Evolutionary conservation across 768 basidiomycete genomes (phyloP).

Genomic region (Melanogaster broomeanus): DNA sequence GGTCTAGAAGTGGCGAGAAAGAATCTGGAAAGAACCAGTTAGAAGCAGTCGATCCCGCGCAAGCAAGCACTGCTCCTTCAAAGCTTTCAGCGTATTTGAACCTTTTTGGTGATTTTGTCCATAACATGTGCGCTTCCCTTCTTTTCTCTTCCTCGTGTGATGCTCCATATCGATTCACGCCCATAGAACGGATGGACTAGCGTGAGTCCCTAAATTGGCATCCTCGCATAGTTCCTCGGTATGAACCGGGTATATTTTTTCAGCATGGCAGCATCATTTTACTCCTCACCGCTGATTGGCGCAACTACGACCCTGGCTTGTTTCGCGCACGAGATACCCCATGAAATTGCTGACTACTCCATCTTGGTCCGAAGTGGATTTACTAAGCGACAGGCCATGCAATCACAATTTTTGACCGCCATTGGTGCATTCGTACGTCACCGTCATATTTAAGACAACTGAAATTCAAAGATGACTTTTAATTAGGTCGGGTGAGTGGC

Average conservation of each 20-base stretch:
- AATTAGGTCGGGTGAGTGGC: conserved; percentile 37
- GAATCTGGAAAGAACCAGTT: conserved; percentile 16
- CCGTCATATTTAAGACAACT: conserved; percentile 8
- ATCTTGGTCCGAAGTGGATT: conserved; percentile 89
- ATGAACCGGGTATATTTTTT: neutral
- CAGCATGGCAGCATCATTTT: conserved; percentile 96
- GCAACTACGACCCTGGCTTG: conserved; percentile 95
- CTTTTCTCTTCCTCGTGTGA: conserved; percentile 11
- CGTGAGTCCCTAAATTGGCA: conserved; percentile 50
- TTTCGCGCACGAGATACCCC: conserved; percentile 94
- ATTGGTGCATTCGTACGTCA: conserved; percentile 81
- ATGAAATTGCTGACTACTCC: conserved; percentile 98
- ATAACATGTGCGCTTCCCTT: conserved; percentile 69
- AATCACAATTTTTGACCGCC: conserved; percentile 89
- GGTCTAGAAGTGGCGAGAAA: conserved; percentile 42
- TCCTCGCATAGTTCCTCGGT: conserved; percentile 4
- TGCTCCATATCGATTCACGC: conserved; percentile 14
- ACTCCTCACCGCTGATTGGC: conserved; percentile 91
- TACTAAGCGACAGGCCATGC: conserved; percentile 90
- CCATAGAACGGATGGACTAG: conserved; percentile 85
- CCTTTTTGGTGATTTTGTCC: conserved; percentile 90
- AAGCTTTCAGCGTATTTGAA: conserved; percentile 92
- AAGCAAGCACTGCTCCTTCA: conserved; percentile 54
- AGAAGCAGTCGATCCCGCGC: conserved; percentile 23
- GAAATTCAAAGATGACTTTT: conserved; percentile 18